These are phyloP conservation scores for Periglandula ipomoeae DNA, from an alignment of 2,329 filamentous ascomycete species.

Conservation along the genomic window DNA sequence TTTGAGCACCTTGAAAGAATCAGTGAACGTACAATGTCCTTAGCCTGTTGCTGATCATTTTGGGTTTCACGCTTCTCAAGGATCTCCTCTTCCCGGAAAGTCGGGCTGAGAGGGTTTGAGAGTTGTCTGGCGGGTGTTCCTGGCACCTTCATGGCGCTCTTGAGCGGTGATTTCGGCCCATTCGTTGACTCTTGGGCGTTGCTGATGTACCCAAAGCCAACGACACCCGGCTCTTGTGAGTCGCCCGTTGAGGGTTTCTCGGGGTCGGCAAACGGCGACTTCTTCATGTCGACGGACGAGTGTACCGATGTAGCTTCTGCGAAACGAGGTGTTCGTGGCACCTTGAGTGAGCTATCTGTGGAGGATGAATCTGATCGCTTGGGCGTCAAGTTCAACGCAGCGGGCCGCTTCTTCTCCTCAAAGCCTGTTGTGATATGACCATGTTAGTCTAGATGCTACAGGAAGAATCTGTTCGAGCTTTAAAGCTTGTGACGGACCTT, in stretches of 20 bases:
- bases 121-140: slow-evolving; percentile 68
- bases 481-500: slow-evolving; percentile 26
- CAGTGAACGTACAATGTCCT: slow-evolving; percentile 66
- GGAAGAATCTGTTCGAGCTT: neutral
- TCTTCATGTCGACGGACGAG: slow-evolving; percentile 57
- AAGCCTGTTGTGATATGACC: slow-evolving; percentile 14
- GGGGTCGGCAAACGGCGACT: slow-evolving; percentile 51
- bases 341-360: slow-evolving; percentile 50
- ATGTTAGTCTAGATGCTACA: slow-evolving; percentile 12
- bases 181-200: slow-evolving; percentile 48
- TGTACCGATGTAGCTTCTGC: slow-evolving; percentile 72
- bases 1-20: neutral
- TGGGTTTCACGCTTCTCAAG: slow-evolving; percentile 74
- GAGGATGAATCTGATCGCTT: slow-evolving; percentile 42
- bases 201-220: slow-evolving; percentile 87
- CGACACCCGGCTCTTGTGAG: slow-evolving; percentile 64
- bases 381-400: slow-evolving; percentile 44
- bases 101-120: slow-evolving; percentile 77
- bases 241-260: slow-evolving; percentile 46
- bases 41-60: slow-evolving; percentile 80
- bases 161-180: slow-evolving; percentile 69
- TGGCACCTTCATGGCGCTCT: slow-evolving; percentile 82
- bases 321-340: slow-evolving; percentile 67
- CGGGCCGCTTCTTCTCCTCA: slow-evolving; percentile 49
- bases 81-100: slow-evolving; percentile 78